Conservation (phyloP, 805 yeast species). For the Isabelozyma heimii region DNA sequence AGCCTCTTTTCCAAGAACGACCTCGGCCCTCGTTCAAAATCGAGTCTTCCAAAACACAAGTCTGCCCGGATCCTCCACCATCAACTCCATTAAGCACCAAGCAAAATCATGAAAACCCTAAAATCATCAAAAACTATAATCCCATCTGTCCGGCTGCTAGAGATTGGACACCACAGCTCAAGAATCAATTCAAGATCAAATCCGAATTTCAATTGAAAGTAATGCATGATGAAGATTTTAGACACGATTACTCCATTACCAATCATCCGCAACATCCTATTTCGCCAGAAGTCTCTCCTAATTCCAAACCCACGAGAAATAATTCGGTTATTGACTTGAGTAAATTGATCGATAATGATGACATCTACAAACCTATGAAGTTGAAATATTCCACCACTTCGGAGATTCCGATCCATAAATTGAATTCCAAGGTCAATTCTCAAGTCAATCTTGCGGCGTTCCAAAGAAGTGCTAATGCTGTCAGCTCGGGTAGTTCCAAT, state of each 20-base stretch:
- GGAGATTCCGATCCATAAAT: slow-evolving; percentile 35
- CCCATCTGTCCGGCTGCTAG: slow-evolving; percentile 40
- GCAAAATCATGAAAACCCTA: slow-evolving; percentile 3
- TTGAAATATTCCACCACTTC: slow-evolving; percentile 35
- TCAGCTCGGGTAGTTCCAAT: neutral
- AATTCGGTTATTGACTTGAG: slow-evolving; percentile 41
- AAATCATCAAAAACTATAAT: slow-evolving; percentile 11
- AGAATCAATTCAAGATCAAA: slow-evolving; percentile 25
- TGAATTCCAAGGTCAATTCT: slow-evolving; percentile 40
- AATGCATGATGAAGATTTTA: slow-evolving; percentile 39
- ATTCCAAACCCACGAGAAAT: slow-evolving; percentile 37
- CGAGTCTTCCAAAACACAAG: slow-evolving; percentile 7
- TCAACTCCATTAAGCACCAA: slow-evolving; percentile 3
- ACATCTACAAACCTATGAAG: slow-evolving; percentile 37
- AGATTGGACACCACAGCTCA: slow-evolving; percentile 34
- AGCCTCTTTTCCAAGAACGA: slow-evolving; percentile 9
- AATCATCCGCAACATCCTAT: slow-evolving; percentile 33
- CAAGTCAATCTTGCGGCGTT: slow-evolving; percentile 30
- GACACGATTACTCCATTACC: slow-evolving; percentile 23
- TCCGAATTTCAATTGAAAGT: slow-evolving; percentile 33
- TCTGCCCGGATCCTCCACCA: slow-evolving; percentile 6
- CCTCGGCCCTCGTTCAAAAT: slow-evolving; percentile 37
- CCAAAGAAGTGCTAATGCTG: slow-evolving; percentile 7
- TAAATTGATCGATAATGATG: slow-evolving; percentile 31
- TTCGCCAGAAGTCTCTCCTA: slow-evolving; percentile 43